Evolutionary conservation across 352 stramenopile species (phyloP), one percentile per base, ranked within the genome.

Genomic region (Phytophthora sansomeana): DNA sequence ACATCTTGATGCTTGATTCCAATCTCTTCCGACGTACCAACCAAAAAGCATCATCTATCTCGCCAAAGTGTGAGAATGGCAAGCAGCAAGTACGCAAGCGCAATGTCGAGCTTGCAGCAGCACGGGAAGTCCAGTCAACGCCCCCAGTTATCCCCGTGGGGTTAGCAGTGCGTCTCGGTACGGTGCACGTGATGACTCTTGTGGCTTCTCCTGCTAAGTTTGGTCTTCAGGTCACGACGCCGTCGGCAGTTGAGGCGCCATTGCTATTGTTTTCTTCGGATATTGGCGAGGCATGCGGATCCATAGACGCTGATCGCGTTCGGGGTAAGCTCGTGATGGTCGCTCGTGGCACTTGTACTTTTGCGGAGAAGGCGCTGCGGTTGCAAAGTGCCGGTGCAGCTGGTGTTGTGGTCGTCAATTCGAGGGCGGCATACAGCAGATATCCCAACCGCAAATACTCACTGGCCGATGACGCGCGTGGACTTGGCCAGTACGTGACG

Each of bases 351-450:
- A 74, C 74, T 16, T 97, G 89, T 50, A 79, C 88, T 19, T 97
- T 97, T 55, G 78, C 83, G 1, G 66, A 87, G 48, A 97, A 96
- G 63, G 87, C 87, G 1, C 50, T 91, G 38, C 64, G 78, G 7
- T 50, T 95, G 6, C 79, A 96, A 67, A 30, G 64, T 8, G 78
- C 79, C 14, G 87, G 88, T 3, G 89, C 75, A 1, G 56, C 64
- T 6, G 89, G 77, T 21, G 72, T 91, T 16, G 75, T 96, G 10
- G 76, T 93, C 14, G 77, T 94, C 48, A 93, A 96, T 60, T 83
- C 74, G 16, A 91, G 89, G 60, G 56, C 64, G n/a, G 26, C 67
- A 16, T 75, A 69, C 24, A 72, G 59, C 30, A 71, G 67, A 38
- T 66, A 81, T 24, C 68, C 73, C 14, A 78, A 84, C 24, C 87